Conservation (phyloP, 129 eudicot genomes). For the Centrapalus pauciflorus region DNA sequence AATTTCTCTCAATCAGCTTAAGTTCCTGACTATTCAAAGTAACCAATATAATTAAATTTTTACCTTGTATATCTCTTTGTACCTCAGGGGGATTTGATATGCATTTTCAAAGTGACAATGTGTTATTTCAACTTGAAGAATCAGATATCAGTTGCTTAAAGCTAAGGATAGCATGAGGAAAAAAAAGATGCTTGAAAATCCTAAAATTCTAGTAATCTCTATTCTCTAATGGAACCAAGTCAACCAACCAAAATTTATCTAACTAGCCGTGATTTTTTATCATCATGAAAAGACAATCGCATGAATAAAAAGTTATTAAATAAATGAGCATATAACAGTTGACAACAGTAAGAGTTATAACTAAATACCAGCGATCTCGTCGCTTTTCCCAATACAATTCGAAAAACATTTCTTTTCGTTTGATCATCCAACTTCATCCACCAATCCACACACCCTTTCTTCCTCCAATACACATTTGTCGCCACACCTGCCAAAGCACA, state of each 20-base stretch:
- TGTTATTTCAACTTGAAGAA: too few species aligned
- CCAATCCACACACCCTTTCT: conserved; percentile 94
- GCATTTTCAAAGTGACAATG: too few species aligned
- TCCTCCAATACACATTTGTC: conserved; percentile 89
- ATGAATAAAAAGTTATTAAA: background rate
- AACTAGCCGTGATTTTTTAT: background rate
- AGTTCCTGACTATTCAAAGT: background rate
- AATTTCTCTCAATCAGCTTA: background rate
- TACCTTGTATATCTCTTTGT: background rate
- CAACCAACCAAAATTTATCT: background rate
- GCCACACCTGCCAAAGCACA: conserved; percentile 53
- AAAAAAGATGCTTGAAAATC: background rate
- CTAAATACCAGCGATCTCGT: conserved; percentile 63
- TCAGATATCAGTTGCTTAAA: too few species aligned
- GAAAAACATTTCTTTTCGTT: conserved; percentile 39
- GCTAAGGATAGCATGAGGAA: too few species aligned
- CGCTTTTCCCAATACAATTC: conserved; percentile 43
- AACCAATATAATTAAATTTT: conserved; percentile 2
- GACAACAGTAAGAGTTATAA: background rate
- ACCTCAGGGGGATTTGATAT: background rate
- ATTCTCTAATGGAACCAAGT: too few species aligned
- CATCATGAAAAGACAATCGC: background rate
- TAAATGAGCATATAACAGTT: background rate
- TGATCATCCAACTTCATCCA: conserved; percentile 68
- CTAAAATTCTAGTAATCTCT: background rate